Percentiles rank a stretch among this genome's conserved stretches.
phyloP scores from a whole-genome alignment of 73 alveolate genomes.

The Uronychia setigera region DNA sequence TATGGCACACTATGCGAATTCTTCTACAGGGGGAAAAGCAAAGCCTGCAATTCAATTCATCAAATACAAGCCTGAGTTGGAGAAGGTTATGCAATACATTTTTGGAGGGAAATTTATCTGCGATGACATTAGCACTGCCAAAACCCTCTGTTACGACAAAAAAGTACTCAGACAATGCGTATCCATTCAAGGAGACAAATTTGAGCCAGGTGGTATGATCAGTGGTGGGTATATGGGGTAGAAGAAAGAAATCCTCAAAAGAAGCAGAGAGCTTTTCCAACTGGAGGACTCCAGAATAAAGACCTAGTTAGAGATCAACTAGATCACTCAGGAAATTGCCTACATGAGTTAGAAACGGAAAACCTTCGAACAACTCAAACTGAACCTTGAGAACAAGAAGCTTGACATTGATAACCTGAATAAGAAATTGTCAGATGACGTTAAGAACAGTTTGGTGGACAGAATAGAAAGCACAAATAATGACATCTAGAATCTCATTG shows the following conservation, averaged over 20 bases:
- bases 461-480: slow-evolving; percentile 8
- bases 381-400: background rate
- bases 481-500: slow-evolving; percentile 17
- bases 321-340: background rate
- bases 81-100: slow-evolving; percentile 85
- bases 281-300: background rate
- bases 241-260: background rate
- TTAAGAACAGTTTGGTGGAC: background rate
- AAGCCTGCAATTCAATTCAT: slow-evolving; percentile 83
- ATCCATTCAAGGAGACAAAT: slow-evolving; percentile 89
- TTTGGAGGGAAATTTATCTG: slow-evolving; percentile 93
- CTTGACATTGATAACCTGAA: background rate
- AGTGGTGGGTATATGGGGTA: slow-evolving; percentile 80
- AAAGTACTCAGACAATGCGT: slow-evolving; percentile 72
- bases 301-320: background rate
- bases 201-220: slow-evolving; percentile 84
- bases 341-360: background rate
- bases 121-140: slow-evolving; percentile 88
- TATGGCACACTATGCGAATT: slow-evolving; percentile 25
- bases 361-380: background rate
- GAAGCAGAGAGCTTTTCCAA: background rate
- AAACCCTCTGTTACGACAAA: slow-evolving; percentile 75
- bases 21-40: slow-evolving; percentile 67
- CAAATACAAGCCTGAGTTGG: slow-evolving; percentile 78
- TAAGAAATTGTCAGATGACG: background rate